These are phyloP conservation scores for Tetracladium maxilliforme DNA, from an alignment of 2,329 filamentous ascomycete species.

Conservation along the genomic window DNA sequence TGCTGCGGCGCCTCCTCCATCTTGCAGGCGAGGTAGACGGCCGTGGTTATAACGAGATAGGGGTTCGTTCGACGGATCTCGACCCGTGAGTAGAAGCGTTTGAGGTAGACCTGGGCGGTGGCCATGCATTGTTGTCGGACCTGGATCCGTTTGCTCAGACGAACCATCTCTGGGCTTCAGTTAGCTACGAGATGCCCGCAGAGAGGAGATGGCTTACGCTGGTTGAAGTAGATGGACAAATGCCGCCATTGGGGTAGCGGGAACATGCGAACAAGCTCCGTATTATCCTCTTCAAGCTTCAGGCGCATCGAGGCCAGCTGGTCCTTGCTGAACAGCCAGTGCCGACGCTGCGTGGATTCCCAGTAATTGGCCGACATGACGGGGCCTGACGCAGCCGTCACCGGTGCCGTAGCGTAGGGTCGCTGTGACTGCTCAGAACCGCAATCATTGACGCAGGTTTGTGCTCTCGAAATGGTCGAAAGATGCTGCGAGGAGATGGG, in stretches of 20 bases:
- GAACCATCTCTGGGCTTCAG: constrained; percentile 49
- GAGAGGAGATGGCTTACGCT: constrained; percentile 43
- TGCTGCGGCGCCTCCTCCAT: constrained; percentile 97
- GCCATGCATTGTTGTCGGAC: constrained; percentile 86
- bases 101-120: constrained; percentile 88
- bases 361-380: constrained; percentile 96
- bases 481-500: no score
- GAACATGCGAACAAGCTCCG: constrained; percentile 60
- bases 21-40: constrained; percentile 90
- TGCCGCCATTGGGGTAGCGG: constrained; percentile 70
- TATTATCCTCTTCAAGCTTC: constrained; percentile 64
- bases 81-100: constrained; percentile 82
- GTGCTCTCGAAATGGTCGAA: no score
- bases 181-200: constrained; percentile 3
- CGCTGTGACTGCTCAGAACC: no score
- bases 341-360: constrained; percentile 79
- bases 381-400: no score
- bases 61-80: constrained; percentile 89
- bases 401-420: no score
- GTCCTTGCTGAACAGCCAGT: constrained; percentile 83
- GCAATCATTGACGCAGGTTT: no score
- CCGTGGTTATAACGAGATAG: constrained; percentile 83
- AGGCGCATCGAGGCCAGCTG: constrained; percentile 63
- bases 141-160: constrained; percentile 70
- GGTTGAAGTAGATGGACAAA: constrained; percentile 82